Percentiles rank a stretch among this genome's conserved stretches.
Evolutionary conservation across 208 protist species (phyloP).

Genomic region (Leishmania amazonensis): DNA sequence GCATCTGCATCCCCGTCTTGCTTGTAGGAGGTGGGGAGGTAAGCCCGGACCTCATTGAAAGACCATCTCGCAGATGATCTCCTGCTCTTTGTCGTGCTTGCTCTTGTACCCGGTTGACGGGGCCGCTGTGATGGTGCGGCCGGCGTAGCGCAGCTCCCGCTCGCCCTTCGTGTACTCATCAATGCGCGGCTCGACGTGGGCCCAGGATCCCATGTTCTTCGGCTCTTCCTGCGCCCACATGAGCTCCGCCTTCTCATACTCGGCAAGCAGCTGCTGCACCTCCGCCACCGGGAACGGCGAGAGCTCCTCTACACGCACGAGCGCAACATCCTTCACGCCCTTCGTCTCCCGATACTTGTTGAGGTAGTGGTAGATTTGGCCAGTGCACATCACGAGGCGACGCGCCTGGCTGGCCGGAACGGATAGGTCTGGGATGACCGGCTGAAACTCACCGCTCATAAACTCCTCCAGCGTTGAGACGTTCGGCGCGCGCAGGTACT

Average conservation of each 20-base stretch:
- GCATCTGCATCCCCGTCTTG: not conserved
- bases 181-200: slow-evolving; percentile 82
- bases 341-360: slow-evolving; percentile 66
- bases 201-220: slow-evolving; percentile 96
- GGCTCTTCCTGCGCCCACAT: slow-evolving; percentile 98
- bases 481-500: slow-evolving; percentile 88
- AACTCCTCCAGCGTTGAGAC: slow-evolving; percentile 75
- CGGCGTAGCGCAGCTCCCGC: slow-evolving; percentile 62
- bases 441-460: slow-evolving; percentile 61
- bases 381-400: slow-evolving; percentile 95
- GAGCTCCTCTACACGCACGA: slow-evolving; percentile 96
- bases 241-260: slow-evolving; percentile 92
- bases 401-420: slow-evolving; percentile 72
- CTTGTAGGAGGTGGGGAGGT: not conserved
- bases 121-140: slow-evolving; percentile 55
- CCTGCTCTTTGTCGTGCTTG: slow-evolving; percentile 75
- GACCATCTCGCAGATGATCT: slow-evolving; percentile 53
- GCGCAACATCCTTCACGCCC: slow-evolving; percentile 74
- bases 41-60: slow-evolving; percentile 16
- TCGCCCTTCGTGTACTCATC: slow-evolving; percentile 72
- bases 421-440: slow-evolving; percentile 77
- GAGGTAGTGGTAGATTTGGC: slow-evolving; percentile 98
- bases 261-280: slow-evolving; percentile 75
- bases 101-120: slow-evolving; percentile 79
- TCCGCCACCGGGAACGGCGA: slow-evolving; percentile 97